Conservation (phyloP, 1,284 basidiomycete species). For the Ustilago bromivora region DNA sequence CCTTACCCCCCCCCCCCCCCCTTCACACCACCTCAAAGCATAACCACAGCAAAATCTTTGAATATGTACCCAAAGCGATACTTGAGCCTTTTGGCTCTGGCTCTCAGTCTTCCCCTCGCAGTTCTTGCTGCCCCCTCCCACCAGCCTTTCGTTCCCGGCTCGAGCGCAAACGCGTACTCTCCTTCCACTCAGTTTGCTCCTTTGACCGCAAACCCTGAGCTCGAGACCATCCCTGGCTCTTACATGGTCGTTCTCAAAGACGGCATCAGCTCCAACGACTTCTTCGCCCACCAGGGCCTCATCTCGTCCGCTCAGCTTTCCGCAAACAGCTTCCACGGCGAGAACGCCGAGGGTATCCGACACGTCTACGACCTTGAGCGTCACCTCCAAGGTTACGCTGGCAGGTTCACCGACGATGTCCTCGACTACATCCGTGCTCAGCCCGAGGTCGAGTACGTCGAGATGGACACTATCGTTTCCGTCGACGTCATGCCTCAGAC, state of each 20-base stretch:
- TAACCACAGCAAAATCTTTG: not conserved
- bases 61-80: constrained; percentile 54
- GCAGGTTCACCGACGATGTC: constrained; percentile 81
- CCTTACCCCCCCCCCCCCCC: not conserved
- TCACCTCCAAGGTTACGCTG: constrained; percentile 82
- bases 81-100: constrained; percentile 52
- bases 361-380: constrained; percentile 65
- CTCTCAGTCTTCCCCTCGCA: constrained; percentile 47
- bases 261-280: constrained; percentile 55
- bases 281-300: constrained; percentile 58
- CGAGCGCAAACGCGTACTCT: constrained; percentile 47
- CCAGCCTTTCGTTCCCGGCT: constrained; percentile 55
- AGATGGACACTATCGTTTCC: constrained; percentile 76
- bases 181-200: constrained; percentile 51
- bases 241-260: constrained; percentile 69
- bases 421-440: constrained; percentile 83
- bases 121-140: constrained; percentile 50
- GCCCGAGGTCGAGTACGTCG: constrained; percentile 93
- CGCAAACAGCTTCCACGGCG: constrained; percentile 55
- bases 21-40: constrained; percentile 6
- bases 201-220: constrained; percentile 51
- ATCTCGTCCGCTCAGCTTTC: constrained; percentile 56
- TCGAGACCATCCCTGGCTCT: constrained; percentile 59
- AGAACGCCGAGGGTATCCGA: constrained; percentile 53
- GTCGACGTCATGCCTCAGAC: constrained; percentile 64